Base-by-base conservation (phyloP, 2,329 filamentous ascomycete genomes). In the Trichophyton schoenleinii region DNA sequence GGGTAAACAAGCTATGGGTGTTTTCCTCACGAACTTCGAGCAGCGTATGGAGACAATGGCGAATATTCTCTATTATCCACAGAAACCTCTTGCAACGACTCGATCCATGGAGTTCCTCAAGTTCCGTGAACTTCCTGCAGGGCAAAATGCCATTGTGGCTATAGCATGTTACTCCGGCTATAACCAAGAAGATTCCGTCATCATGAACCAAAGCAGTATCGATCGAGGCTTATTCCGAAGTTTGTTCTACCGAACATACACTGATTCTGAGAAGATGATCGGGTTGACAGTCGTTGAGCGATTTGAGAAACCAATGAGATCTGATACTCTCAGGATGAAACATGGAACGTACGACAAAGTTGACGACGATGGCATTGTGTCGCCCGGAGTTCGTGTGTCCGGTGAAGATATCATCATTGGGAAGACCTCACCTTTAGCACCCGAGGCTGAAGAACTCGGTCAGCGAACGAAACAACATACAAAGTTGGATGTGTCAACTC, bases 1-100 rank as follows among this genome's bases (percentile, higher is more conserved):
- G 94, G 94, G 95, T 80, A 99, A 99, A 78, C 94, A 99, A 83
- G 94, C 94, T 64, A 99, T 99, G 95, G 94, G 95, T 71, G 91
- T 97, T 69, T 96, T 96, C 79, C 81, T 99, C 61, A 99, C 95
- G 11, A 99, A 99, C 73, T 99, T 95, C 74, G 87, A 89, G 46
- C 86, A 92, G 64, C 91, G 94, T 65, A 97, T 99, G 92, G 94
- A 99, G 71, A 99, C 94, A 3, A 99, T 99, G 94, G 88, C 92
- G 68, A 99, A 99, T 69, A 95, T 99, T 72, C 84, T 99, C 3
- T 99, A 99, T 77, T 99, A 99, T 70, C 94, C 94, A 0, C 94
- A 99, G 76, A 99, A 99, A 74, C 94, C 94, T 6, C 82, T 99
- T 59, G 94, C 91, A 0, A 97, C 92, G 1, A 99, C 94, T 18